Percentiles rank a stretch among this genome's conserved stretches.
Evolutionary conservation across 805 yeast genomes (phyloP).

Genomic region (Cyberlindnera euphorbiiphila): DNA sequence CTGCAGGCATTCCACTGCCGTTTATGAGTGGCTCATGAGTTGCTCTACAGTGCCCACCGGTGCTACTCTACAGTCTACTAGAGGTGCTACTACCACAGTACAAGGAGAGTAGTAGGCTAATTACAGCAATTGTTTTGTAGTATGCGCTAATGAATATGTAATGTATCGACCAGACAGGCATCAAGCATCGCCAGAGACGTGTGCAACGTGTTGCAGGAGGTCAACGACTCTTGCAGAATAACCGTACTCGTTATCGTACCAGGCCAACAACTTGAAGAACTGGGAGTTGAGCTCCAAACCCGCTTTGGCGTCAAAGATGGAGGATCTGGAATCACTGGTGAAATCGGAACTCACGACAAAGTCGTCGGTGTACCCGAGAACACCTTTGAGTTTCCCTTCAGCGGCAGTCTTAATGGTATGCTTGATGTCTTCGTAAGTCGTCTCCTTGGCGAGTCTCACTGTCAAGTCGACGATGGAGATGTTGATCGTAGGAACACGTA

Average conservation of each 20-base stretch:
- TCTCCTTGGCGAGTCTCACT: constrained; percentile 52
- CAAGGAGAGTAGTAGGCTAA: too few species aligned
- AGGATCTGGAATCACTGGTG: constrained; percentile 58
- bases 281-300: constrained; percentile 68
- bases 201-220: constrained; percentile 60
- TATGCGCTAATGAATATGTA: background rate
- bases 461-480: constrained; percentile 72
- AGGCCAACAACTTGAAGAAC: constrained; percentile 65
- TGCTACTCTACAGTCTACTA: background rate
- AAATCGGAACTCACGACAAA: constrained; percentile 69
- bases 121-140: background rate
- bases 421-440: constrained; percentile 64
- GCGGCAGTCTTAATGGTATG: constrained; percentile 55
- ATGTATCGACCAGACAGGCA: background rate
- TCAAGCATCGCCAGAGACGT: constrained; percentile 12
- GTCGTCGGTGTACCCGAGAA: constrained; percentile 67
- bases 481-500: constrained; percentile 73
- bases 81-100: background rate
- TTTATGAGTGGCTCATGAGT: too few species aligned
- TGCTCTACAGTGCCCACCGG: too few species aligned
- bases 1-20: too few species aligned
- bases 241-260: constrained; percentile 77
- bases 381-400: constrained; percentile 57
- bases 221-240: constrained; percentile 76
- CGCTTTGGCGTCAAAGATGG: constrained; percentile 65